Evolutionary conservation across 306 rosid genomes (phyloP).

Genomic region (Quercus robur): DNA sequence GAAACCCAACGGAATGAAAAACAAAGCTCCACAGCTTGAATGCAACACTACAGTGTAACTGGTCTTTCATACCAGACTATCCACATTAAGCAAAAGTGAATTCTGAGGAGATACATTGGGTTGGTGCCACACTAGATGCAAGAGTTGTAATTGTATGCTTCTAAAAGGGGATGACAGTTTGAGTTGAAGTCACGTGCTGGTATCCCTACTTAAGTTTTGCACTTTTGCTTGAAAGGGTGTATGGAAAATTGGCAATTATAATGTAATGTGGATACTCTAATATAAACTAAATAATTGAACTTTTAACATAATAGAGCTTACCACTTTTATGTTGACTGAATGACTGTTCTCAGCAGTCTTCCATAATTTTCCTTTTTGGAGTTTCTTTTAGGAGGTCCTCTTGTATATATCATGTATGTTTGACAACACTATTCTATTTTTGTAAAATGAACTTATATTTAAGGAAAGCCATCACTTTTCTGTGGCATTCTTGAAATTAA

Average conservation of each 20-base stretch:
- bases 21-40: too few species aligned
- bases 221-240: neutral
- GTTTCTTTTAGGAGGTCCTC: neutral
- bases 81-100: too few species aligned
- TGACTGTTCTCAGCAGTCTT: neutral
- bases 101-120: neutral
- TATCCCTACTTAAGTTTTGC: neutral
- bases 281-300: neutral
- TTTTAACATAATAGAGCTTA: neutral
- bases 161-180: neutral
- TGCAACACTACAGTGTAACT: too few species aligned
- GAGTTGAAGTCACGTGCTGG: neutral
- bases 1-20: too few species aligned
- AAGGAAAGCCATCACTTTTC: too few species aligned
- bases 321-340: neutral
- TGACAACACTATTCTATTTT: neutral
- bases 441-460: neutral
- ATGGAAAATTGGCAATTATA: neutral
- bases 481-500: neutral
- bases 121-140: neutral
- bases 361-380: neutral
- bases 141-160: neutral
- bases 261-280: neutral
- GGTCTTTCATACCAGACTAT: too few species aligned
- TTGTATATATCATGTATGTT: neutral